Evolutionary conservation across 2,329 filamentous ascomycete genomes (phyloP).

Genomic region (Sporothrix mexicana): DNA sequence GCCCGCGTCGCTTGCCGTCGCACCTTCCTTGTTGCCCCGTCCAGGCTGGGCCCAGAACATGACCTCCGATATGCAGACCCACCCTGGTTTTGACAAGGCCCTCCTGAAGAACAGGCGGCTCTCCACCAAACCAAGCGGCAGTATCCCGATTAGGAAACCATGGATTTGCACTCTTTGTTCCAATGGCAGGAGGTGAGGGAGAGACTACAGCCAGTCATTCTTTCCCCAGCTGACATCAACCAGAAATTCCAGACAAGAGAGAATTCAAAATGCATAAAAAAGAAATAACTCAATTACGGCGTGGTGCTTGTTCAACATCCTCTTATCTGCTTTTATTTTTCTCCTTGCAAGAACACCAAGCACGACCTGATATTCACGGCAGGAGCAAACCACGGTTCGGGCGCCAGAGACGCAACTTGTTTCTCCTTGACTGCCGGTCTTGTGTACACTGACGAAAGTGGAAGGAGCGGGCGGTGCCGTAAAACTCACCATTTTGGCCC

Average conservation of each 20-base stretch:
- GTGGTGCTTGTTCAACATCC: neutral
- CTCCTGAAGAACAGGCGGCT: slow-evolving; percentile 23
- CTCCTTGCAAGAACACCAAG: neutral
- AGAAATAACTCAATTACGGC: neutral
- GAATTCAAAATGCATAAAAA: neutral
- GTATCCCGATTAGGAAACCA: slow-evolving; percentile 18
- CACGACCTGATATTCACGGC: neutral
- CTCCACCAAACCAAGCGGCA: slow-evolving; percentile 12
- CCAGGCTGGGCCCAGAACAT: neutral
- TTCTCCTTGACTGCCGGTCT: neutral
- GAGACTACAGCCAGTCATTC: slow-evolving; percentile 15
- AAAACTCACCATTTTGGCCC: no score
- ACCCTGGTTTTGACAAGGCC: neutral
- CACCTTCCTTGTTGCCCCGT: slow-evolving; percentile 1
- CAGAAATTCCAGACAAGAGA: neutral
- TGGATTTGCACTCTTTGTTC: neutral
- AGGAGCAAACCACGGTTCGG: neutral
- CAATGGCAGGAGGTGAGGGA: neutral
- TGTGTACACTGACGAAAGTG: neutral
- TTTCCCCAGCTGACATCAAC: neutral
- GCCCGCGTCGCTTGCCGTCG: slow-evolving; percentile 22
- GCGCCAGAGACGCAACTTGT: neutral
- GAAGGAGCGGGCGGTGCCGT: neutral
- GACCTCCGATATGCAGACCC: neutral
- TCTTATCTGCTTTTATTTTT: no score